phyloP scores from a whole-genome alignment of 2,329 filamentous ascomycete genomes.

The Scedosporium aurantiacum region DNA sequence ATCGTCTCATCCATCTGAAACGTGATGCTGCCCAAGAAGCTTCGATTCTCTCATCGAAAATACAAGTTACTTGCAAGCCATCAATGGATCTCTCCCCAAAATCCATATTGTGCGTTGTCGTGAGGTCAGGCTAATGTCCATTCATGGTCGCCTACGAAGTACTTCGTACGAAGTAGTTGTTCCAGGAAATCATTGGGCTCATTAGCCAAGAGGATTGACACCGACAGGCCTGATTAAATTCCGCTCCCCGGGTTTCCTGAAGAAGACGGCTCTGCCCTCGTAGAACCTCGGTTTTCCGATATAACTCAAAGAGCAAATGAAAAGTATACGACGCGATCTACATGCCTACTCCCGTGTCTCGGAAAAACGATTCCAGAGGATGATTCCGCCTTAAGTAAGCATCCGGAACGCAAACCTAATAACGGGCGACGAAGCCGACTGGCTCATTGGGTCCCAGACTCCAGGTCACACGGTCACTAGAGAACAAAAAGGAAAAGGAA shows the following conservation, averaged over 20 bases:
- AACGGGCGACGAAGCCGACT: not conserved
- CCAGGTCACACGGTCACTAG: not conserved
- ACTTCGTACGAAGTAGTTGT: no score
- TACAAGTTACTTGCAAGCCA: no score
- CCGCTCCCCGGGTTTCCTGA: not conserved
- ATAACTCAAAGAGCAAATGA: not conserved
- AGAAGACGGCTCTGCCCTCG: not conserved
- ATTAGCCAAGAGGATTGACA: not conserved
- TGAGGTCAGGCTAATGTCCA: not conserved
- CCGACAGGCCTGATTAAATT: not conserved
- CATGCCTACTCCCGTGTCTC: not conserved
- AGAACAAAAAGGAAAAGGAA: not conserved
- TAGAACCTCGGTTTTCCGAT: not conserved
- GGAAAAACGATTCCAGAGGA: not conserved
- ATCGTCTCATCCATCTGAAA: no score
- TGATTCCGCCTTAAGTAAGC: not conserved
- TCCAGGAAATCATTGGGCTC: not conserved
- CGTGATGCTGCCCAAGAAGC: no score
- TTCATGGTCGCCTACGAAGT: not conserved
- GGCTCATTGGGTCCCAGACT: not conserved
- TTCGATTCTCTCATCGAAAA: no score
- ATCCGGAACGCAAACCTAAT: not conserved
- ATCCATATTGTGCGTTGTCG: not conserved
- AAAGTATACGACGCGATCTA: not conserved
- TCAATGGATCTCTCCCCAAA: no score